phyloP scores from a whole-genome alignment of 1,284 basidiomycete genomes.

The Rhodotorula sp. region DNA sequence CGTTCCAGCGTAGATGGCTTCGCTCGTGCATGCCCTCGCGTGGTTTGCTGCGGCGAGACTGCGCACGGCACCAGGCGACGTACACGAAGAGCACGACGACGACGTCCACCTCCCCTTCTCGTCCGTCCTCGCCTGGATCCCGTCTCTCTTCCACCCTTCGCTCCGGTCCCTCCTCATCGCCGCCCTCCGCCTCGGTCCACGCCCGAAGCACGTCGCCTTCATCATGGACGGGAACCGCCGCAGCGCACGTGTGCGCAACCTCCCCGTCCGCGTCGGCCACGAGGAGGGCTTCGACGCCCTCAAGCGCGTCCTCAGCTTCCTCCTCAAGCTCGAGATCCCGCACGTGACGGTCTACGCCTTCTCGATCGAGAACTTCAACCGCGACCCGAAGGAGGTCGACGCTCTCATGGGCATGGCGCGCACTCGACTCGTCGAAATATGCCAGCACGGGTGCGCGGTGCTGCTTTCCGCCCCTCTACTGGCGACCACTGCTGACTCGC shows the following conservation, averaged over 20 bases:
- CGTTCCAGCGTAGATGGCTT: no score
- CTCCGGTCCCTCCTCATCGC: constrained; percentile 40
- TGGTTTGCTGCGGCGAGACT: background rate
- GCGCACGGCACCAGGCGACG: background rate
- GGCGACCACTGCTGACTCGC: background rate
- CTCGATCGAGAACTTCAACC: constrained; percentile 94
- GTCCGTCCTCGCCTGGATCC: constrained; percentile 29
- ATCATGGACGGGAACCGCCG: constrained; percentile 98
- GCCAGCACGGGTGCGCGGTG: constrained; percentile 69
- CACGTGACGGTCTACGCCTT: constrained; percentile 95
- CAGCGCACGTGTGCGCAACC: constrained; percentile 73
- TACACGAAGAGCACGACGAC: background rate
- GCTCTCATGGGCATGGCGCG: constrained; percentile 83
- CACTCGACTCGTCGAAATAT: constrained; percentile 78
- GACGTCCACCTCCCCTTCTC: constrained; percentile 28
- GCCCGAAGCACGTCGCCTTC: constrained; percentile 89
- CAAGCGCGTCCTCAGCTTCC: constrained; percentile 68
- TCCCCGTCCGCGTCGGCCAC: constrained; percentile 74
- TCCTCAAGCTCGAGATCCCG: constrained; percentile 70
- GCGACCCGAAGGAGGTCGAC: constrained; percentile 81
- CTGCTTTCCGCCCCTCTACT: background rate
- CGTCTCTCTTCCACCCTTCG: constrained; percentile 15
- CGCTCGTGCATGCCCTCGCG: background rate
- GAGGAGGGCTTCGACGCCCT: constrained; percentile 80
- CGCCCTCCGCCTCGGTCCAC: constrained; percentile 62